Evolutionary conservation across 495 filamentous ascomycete genomes (phyloP), one percentile per base, ranked within the genome.

Genomic region (Daldinia grandis): DNA sequence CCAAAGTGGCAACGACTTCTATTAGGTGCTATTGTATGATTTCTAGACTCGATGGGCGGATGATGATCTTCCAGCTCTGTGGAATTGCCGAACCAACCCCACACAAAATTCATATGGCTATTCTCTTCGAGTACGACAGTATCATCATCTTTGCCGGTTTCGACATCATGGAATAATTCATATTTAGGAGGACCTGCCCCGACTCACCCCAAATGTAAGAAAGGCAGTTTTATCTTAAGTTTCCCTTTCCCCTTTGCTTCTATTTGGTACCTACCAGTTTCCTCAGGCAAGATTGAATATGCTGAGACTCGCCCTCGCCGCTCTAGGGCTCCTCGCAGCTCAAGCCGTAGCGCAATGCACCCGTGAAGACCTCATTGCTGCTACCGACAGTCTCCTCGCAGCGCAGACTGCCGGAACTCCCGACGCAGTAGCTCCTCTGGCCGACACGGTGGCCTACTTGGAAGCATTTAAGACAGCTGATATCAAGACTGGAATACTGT

Each of bases 361-460:
- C 6, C 79, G 80, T 24, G 80, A 79, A 44, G 68, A 74, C 57
- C 83, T 86, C 60, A 73, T 78, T 21, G 74, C 74, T 27, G 70
- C 71, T 10, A 81, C 83, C 3, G 77, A 81, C 56, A 74, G 71
- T 63, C 79, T 83, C 51, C 60, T 87, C n/a, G 75, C 75, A 8
- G 82, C 85, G 0, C 83, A 85, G 59, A 78, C 74, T 1, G 74
- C 78, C 3, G 83, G 83, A 54, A 70, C 72, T 12, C 76, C 79
- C n/a, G 56, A 51, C 31, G 27, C 30, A 14, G 71, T 81, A 19
- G 65, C 78, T n/a, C 51, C 76, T 14, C 65, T 80, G 17, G 65
- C 60, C 19, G 75, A 74, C 47, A 64, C 12, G 0, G 58, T 75
- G 47, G 58, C 64, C n/a, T 82, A 82, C 71, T 73, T 76, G 33